Percentiles rank a stretch among this genome's conserved stretches.
These are phyloP conservation scores for Scedosporium minutisporum DNA, from an alignment of 2,329 filamentous ascomycete genomes.

Conservation along the genomic window DNA sequence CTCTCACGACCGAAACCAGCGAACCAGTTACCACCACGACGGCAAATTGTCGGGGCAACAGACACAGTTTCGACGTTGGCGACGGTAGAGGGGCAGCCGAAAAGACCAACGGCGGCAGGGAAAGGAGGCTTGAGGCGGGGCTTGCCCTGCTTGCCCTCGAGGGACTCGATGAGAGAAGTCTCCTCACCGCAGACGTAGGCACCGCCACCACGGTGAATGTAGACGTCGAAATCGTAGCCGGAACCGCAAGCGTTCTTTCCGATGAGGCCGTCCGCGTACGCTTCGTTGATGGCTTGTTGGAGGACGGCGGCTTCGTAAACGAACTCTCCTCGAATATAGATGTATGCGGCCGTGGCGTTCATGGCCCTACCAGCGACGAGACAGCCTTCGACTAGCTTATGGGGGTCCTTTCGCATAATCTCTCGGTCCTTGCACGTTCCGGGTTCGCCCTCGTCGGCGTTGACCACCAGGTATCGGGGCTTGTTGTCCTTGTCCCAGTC, in stretches of 20 bases:
- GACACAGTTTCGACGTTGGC: constrained; percentile 97
- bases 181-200: constrained; percentile 98
- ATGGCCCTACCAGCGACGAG: constrained; percentile 92
- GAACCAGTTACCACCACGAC: constrained; percentile 89
- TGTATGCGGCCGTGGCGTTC: constrained; percentile 98
- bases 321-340: constrained; percentile 98
- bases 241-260: constrained; percentile 97
- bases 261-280: constrained; percentile 87
- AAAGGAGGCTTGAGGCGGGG: constrained; percentile 97
- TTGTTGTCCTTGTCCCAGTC: constrained; percentile 98
- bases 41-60: constrained; percentile 90
- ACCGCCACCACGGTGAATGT: constrained; percentile 90
- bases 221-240: constrained; percentile 97
- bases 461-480: constrained; percentile 93
- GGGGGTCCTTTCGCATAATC: constrained; percentile 99
- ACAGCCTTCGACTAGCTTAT: constrained; percentile 97
- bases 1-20: constrained; percentile 88
- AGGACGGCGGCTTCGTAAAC: constrained; percentile 90
- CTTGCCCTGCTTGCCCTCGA: constrained; percentile 98
- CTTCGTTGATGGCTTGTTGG: constrained; percentile 93
- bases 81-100: constrained; percentile 95
- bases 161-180: constrained; percentile 93
- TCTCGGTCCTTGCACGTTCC: constrained; percentile 99
- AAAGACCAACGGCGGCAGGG: constrained; percentile 92
- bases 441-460: constrained; percentile 96